A percentile compares a stretch with the other conserved stretches of the same genome.
Evolutionary conservation across 164 flowering plant species (phyloP).

Genomic region (Protea cynaroides): DNA sequence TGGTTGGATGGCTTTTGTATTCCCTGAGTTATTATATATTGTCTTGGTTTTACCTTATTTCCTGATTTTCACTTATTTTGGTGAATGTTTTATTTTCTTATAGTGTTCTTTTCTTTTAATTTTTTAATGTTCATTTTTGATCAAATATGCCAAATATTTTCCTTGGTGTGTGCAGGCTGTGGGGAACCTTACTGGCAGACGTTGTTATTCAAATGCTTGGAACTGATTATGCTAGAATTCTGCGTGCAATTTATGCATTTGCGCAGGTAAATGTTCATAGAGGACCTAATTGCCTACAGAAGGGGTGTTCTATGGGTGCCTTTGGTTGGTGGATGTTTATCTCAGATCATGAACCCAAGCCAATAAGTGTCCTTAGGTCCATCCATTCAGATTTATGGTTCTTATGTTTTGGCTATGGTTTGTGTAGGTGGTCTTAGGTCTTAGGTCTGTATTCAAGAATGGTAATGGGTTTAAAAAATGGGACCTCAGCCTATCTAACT

Average conservation of each 20-base stretch:
- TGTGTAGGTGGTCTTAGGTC: too few species aligned
- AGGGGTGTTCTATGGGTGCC: background rate
- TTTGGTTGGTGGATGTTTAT: background rate
- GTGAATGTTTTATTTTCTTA: too few species aligned
- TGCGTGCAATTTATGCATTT: constrained; percentile 86
- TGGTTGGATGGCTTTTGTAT: too few species aligned
- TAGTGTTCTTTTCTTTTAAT: background rate
- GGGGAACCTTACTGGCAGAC: constrained; percentile 95
- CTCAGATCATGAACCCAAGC: background rate
- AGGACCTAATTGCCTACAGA: background rate
- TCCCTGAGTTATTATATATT: too few species aligned
- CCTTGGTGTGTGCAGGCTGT: constrained; percentile 46
- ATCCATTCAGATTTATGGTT: too few species aligned
- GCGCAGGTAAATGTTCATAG: constrained; percentile 57
- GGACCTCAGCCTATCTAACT: too few species aligned
- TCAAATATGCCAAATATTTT: background rate
- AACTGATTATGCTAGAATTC: constrained; percentile 91
- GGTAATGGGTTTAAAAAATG: too few species aligned
- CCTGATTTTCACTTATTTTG: too few species aligned
- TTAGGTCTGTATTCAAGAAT: too few species aligned
- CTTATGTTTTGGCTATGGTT: too few species aligned
- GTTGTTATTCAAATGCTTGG: constrained; percentile 95
- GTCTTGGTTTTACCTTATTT: too few species aligned
- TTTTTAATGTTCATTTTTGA: background rate
- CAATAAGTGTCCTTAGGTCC: background rate